Conservation (phyloP, 73 alveolate genomes). For the Tetrahymena elliotti region DNA sequence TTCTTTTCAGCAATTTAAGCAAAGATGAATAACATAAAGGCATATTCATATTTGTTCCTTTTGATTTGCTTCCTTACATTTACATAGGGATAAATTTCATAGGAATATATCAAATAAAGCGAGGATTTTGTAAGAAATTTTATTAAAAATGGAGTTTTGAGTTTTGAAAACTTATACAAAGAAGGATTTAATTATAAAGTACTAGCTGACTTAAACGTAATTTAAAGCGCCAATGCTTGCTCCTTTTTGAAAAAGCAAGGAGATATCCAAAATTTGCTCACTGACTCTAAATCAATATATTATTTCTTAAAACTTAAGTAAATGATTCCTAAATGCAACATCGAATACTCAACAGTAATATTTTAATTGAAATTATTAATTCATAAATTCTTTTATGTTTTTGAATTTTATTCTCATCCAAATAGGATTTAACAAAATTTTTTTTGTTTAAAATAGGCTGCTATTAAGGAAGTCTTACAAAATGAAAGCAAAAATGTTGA, state of each 20-base stretch:
- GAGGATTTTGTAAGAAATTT: not conserved
- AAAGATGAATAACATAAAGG: not conserved
- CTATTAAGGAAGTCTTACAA: not conserved
- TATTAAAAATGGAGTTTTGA: not conserved
- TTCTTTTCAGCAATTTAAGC: not conserved
- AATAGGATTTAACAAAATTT: not conserved
- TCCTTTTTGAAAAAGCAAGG: not conserved
- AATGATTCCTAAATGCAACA: not conserved
- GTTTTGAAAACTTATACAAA: not conserved
- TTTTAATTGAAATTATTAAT: too few relatives aligned
- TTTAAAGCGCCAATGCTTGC: not conserved
- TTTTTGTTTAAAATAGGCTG: not conserved
- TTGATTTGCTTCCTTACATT: not conserved
- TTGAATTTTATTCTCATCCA: too few relatives aligned
- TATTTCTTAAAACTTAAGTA: not conserved
- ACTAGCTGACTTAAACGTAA: not conserved
- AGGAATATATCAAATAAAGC: not conserved
- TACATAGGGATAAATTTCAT: not conserved
- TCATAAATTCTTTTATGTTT: too few relatives aligned
- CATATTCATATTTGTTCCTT: not conserved
- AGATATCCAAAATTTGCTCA: not conserved
- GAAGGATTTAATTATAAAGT: not conserved
- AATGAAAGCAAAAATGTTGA: not conserved
- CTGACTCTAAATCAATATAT: not conserved
- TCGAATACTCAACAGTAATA: not conserved